Conservation (phyloP, 805 yeast species). For the Jamesozyma hellenica region DNA sequence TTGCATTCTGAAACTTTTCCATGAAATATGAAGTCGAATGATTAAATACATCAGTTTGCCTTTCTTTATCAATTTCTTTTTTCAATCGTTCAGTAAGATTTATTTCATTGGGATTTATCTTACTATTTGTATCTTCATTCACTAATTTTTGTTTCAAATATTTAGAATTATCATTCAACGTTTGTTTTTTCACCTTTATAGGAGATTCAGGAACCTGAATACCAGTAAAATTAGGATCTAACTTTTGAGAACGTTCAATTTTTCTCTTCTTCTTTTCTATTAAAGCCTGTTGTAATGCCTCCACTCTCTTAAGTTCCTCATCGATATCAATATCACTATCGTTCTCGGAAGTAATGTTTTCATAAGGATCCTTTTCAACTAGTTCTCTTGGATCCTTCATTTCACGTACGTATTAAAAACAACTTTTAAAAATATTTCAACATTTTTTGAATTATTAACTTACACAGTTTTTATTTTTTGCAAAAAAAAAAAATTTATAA, state of each 20-base stretch:
- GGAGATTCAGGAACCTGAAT: conserved; percentile 25
- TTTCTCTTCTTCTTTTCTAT: conserved; percentile 16
- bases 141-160: not conserved
- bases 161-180: not conserved
- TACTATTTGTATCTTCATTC: not conserved
- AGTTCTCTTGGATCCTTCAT: conserved; percentile 26
- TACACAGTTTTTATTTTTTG: too few species aligned
- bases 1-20: conserved; percentile 22
- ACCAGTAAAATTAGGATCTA: conserved; percentile 19
- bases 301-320: conserved; percentile 19
- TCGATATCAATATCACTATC: conserved; percentile 16
- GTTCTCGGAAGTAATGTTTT: conserved; percentile 16
- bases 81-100: conserved; percentile 1
- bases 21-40: conserved; percentile 27
- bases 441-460: too few species aligned
- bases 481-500: too few species aligned
- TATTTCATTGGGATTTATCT: conserved; percentile 9
- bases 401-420: too few species aligned
- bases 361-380: conserved; percentile 12
- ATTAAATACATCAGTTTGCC: not conserved
- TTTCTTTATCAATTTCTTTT: not conserved
- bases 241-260: conserved; percentile 7
- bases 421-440: too few species aligned
- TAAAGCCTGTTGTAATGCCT: conserved; percentile 19
- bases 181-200: conserved; percentile 17